A percentile compares a stretch with the other conserved stretches of the same genome.
Evolutionary conservation across 2,329 filamentous ascomycete genomes (phyloP).

Genomic region (Verticillium zaregamsianum): DNA sequence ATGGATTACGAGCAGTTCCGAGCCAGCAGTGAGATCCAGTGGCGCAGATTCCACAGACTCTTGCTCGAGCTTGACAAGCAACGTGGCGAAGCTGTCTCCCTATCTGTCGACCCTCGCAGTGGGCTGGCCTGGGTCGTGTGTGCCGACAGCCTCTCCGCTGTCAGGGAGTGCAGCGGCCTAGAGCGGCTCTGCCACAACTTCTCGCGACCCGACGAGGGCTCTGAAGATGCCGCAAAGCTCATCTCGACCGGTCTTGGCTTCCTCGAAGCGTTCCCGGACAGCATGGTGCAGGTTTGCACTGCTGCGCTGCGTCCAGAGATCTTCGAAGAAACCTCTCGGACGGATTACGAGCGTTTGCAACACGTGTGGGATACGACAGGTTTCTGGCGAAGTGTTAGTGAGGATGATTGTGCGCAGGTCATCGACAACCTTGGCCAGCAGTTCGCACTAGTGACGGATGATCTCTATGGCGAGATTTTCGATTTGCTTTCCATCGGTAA

Average conservation of each 20-base stretch:
- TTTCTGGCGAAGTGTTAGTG: constrained; percentile 73
- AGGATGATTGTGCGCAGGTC: constrained; percentile 74
- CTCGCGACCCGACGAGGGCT: constrained; percentile 44
- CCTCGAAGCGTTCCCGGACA: constrained; percentile 64
- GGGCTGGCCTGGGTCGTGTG: constrained; percentile 81
- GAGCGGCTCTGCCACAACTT: constrained; percentile 74
- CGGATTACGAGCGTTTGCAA: constrained; percentile 70
- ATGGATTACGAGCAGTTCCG: constrained; percentile 76
- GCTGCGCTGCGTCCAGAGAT: constrained; percentile 68
- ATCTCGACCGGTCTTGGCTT: constrained; percentile 68
- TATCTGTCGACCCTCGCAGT: constrained; percentile 67
- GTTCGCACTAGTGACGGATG: constrained; percentile 53
- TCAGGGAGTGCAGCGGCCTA: constrained; percentile 73
- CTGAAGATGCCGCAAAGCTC: constrained; percentile 54
- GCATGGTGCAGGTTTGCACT: constrained; percentile 63
- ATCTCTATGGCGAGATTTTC: constrained; percentile 50
- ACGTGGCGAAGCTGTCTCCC: constrained; percentile 73
- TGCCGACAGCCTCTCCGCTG: constrained; percentile 73
- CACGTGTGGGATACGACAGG: constrained; percentile 74
- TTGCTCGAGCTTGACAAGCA: constrained; percentile 82
- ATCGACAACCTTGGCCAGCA: constrained; percentile 63
- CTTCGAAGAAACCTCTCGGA: constrained; percentile 66
- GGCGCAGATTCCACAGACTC: constrained; percentile 85
- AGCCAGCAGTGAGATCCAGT: constrained; percentile 72
- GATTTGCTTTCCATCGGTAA: constrained; percentile 36